Base-by-base conservation (phyloP, 83 land plant genomes). In the Diphasiastrum complanatum region DNA sequence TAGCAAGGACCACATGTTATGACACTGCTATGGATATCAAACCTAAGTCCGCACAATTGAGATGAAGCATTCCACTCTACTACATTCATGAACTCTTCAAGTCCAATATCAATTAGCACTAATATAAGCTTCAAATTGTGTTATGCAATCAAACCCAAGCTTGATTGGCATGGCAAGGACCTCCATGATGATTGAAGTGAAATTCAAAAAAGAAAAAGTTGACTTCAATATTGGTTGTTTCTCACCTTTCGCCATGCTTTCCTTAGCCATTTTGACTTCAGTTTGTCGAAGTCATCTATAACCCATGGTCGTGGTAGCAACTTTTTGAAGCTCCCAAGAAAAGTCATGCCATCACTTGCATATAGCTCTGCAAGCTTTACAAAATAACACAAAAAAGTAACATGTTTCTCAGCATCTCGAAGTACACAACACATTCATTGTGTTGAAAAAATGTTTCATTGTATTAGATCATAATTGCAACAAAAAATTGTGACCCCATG, bases 251-350 rank as follows among this genome's bases (percentile, higher is more conserved):
- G 81, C 91, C 91, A 91, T 3, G 82, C 61, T 61, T 84, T 85
- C 26, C 70, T 74, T 20, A 69, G 47, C 97, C 91, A 91, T 43
- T 76, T 77, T 12, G 53, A 8, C 66, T 83, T 91, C 57, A 91
- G 86, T 2, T 47, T 33, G 24, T 91, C 97, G 63, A 91, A 65
- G 58, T 91, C 88, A 73, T 91, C 97, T 63, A 91, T 76, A 30
- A 91, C 89, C 97, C 97, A 91, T 12, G 97, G 89, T 50, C 89
- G 79, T 43, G 92, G 74, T 5, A 84, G 79, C 67, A 91, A 68
- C 46, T 81, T 80, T 40, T 86, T 81, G 67, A 85, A 86, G 64
- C 86, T 91, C 29, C 83, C 83, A 47, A 83, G 38, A 63, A 91
- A 86, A 23, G 83, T 81, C 78, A 83, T 81, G 0, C 86, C 92